Percentiles rank a stretch among this genome's conserved stretches.
Conservation (phyloP, 306 rosid genomes). For the Medicago ruthenica region DNA sequence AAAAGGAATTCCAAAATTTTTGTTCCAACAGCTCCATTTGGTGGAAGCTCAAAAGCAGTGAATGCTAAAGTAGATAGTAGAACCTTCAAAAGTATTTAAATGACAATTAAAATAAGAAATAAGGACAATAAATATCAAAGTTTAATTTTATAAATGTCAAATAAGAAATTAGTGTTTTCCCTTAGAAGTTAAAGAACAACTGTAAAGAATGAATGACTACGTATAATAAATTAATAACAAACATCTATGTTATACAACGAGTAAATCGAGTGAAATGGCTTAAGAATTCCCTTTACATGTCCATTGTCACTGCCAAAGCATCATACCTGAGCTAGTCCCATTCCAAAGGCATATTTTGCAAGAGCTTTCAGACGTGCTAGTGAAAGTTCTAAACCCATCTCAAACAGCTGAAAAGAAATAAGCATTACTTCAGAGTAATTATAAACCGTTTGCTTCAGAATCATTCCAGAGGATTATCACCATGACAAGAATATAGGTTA, state of each 20-base stretch:
- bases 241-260: slow-evolving; percentile 26
- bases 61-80: slow-evolving; percentile 89
- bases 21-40: slow-evolving; percentile 96
- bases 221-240: slow-evolving; percentile 34
- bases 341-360: slow-evolving; percentile 93
- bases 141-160: slow-evolving; percentile 16
- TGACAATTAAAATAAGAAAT: slow-evolving; percentile 26
- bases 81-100: slow-evolving; percentile 67
- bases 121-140: slow-evolving; percentile 10
- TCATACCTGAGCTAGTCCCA: slow-evolving; percentile 97
- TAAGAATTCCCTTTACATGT: slow-evolving; percentile 13
- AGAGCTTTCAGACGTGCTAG: slow-evolving; percentile 98
- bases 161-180: slow-evolving; percentile 4
- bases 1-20: slow-evolving; percentile 82
- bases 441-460: slow-evolving; percentile 17
- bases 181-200: slow-evolving; percentile 3
- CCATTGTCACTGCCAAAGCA: slow-evolving; percentile 33
- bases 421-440: slow-evolving; percentile 35
- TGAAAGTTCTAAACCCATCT: slow-evolving; percentile 99
- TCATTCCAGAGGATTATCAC: slow-evolving; percentile 12
- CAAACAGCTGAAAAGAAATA: slow-evolving; percentile 78
- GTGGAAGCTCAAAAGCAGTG: slow-evolving; percentile 99
- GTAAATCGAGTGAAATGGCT: slow-evolving; percentile 20
- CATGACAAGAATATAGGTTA: slow-evolving; percentile 10
- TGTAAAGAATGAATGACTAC: slow-evolving; percentile 33